phyloP scores from a whole-genome alignment of 148 eudicot genomes.

The Diospyros lotus region DNA sequence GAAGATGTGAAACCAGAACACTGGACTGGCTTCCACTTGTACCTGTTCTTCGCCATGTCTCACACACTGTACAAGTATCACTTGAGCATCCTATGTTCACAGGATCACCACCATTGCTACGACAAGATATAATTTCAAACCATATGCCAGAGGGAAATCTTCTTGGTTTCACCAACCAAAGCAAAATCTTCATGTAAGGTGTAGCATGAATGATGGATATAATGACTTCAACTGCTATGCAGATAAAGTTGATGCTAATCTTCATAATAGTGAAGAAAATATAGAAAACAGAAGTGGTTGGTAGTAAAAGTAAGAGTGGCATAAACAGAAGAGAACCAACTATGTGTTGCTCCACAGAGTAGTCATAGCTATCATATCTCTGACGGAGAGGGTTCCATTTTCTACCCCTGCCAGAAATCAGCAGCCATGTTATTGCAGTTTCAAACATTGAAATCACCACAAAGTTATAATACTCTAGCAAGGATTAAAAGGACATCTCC shows the following conservation, averaged over 20 bases:
- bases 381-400: constrained; percentile 94
- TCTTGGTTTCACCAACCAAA: constrained; percentile 62
- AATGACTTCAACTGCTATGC: constrained; percentile 49
- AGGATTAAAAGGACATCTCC: neutral
- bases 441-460: constrained; percentile 9
- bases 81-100: constrained; percentile 16
- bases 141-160: constrained; percentile 87
- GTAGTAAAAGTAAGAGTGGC: constrained; percentile 76
- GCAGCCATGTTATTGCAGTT: constrained; percentile 15
- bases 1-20: constrained; percentile 56
- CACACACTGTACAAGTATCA: constrained; percentile 18
- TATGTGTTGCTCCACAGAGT: constrained; percentile 89
- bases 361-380: constrained; percentile 91
- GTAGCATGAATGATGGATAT: constrained; percentile 79
- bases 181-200: constrained; percentile 63
- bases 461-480: neutral
- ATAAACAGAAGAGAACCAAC: constrained; percentile 92
- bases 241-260: constrained; percentile 36
- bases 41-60: constrained; percentile 24
- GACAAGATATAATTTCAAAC: constrained; percentile 48
- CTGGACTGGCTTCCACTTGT: constrained; percentile 21
- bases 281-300: constrained; percentile 91
- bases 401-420: constrained; percentile 60
- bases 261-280: constrained; percentile 76
- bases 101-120: constrained; percentile 24